Evolutionary conservation across 1,284 basidiomycete genomes (phyloP).

Genomic region (Testicularia cyperi): DNA sequence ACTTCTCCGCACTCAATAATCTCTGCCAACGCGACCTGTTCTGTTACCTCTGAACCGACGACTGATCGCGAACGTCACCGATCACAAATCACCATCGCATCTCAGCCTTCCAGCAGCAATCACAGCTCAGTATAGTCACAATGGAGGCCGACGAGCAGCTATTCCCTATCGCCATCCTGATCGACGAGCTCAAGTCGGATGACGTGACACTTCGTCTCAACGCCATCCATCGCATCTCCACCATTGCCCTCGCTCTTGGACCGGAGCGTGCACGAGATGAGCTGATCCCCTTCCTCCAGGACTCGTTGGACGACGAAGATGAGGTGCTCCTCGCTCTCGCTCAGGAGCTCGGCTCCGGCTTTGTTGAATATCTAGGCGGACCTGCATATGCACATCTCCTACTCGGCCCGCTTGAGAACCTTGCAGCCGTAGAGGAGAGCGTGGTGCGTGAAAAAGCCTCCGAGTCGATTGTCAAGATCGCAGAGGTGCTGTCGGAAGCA

Average conservation of each 20-base stretch:
- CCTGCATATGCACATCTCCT: conserved; percentile 83
- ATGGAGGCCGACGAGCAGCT: conserved; percentile 59
- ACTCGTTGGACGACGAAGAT: conserved; percentile 98
- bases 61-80: background rate
- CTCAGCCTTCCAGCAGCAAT: background rate
- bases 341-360: conserved; percentile 79
- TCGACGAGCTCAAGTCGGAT: conserved; percentile 80
- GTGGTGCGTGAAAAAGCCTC: conserved; percentile 96
- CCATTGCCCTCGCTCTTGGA: conserved; percentile 95
- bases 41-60: too few species aligned
- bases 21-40: too few species aligned
- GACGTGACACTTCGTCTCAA: conserved; percentile 91
- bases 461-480: conserved; percentile 92
- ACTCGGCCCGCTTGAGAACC: conserved; percentile 89
- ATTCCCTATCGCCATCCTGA: conserved; percentile 67
- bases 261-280: conserved; percentile 93
- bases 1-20: too few species aligned
- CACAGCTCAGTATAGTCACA: conserved; percentile 4
- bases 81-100: background rate
- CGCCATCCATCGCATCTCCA: conserved; percentile 96
- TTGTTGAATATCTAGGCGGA: conserved; percentile 93
- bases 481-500: conserved; percentile 72
- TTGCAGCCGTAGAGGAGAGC: conserved; percentile 96
- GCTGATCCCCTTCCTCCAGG: conserved; percentile 93
- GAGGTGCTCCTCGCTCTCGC: conserved; percentile 95